A percentile compares a stretch with the other conserved stretches of the same genome.
These are phyloP conservation scores for Penstemon eatonii DNA, from an alignment of 257 asterid species.

Conservation along the genomic window DNA sequence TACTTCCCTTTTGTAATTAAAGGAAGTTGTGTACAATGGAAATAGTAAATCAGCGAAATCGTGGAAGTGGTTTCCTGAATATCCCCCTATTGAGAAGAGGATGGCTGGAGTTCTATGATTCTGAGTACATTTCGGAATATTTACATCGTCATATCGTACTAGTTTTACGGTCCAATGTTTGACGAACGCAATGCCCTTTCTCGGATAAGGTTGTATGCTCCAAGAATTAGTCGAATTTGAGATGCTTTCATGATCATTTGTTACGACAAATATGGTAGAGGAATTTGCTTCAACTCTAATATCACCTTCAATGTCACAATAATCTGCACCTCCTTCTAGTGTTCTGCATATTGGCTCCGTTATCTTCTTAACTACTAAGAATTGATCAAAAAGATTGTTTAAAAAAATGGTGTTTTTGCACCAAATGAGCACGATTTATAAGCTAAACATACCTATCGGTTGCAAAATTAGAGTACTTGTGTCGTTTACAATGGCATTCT, in stretches of 20 bases:
- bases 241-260: slow-evolving; percentile 5
- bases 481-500: slow-evolving; percentile 4
- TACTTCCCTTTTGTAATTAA: slow-evolving; percentile 41
- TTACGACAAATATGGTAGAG: slow-evolving; percentile 12
- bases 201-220: slow-evolving; percentile 46
- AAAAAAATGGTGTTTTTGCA: background rate
- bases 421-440: background rate
- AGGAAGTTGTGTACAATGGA: slow-evolving; percentile 57
- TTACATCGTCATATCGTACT: slow-evolving; percentile 15
- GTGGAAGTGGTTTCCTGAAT: slow-evolving; percentile 67
- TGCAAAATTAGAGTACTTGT: background rate
- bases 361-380: slow-evolving; percentile 8
- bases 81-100: slow-evolving; percentile 67
- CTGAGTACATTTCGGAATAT: slow-evolving; percentile 42
- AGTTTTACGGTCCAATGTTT: slow-evolving; percentile 58
- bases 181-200: slow-evolving; percentile 43
- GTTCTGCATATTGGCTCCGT: slow-evolving; percentile 26
- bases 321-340: background rate
- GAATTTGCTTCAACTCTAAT: background rate
- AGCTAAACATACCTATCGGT: background rate
- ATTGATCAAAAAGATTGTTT: background rate
- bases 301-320: slow-evolving; percentile 1
- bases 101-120: slow-evolving; percentile 51
- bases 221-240: slow-evolving; percentile 34
- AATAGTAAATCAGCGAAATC: slow-evolving; percentile 61